Conservation (phyloP, 1,284 basidiomycete genomes). For the Cyathus olla region DNA sequence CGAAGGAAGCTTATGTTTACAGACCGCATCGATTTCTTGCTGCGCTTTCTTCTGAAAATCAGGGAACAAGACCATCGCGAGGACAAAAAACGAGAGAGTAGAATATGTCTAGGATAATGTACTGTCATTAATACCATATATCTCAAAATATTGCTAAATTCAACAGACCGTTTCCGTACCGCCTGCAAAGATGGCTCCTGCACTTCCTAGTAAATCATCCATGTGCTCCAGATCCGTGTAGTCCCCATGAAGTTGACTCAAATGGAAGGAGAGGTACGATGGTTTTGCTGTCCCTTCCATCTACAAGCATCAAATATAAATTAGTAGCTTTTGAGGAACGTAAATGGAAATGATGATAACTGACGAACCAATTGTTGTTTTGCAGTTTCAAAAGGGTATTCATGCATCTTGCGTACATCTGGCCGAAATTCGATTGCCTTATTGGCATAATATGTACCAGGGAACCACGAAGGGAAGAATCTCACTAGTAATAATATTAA, state of each 20-base stretch:
- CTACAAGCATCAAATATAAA: slow-evolving; percentile 11
- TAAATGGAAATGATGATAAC: too few relatives aligned
- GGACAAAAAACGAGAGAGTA: too few relatives aligned
- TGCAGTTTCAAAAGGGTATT: slow-evolving; percentile 25
- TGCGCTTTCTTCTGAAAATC: too few relatives aligned
- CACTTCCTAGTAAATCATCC: slow-evolving; percentile 25
- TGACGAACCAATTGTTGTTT: slow-evolving; percentile 20
- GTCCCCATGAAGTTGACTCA: slow-evolving; percentile 17
- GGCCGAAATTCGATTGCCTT: slow-evolving; percentile 17
- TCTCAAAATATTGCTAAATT: too few relatives aligned
- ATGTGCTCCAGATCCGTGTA: neutral
- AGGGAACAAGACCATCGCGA: too few relatives aligned
- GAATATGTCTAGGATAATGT: too few relatives aligned
- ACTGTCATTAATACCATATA: too few relatives aligned
- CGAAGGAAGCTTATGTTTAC: too few relatives aligned
- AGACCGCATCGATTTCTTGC: too few relatives aligned
- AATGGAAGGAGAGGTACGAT: slow-evolving; percentile 28
- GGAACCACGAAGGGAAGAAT: slow-evolving; percentile 40
- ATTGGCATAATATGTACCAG: slow-evolving; percentile 33
- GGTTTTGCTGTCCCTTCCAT: slow-evolving; percentile 27
- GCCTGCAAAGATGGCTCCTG: slow-evolving; percentile 24
- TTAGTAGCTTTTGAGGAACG: too few relatives aligned
- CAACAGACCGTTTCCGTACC: slow-evolving; percentile 34
- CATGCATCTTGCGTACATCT: slow-evolving; percentile 18
- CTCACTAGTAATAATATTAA: slow-evolving; percentile 19